Evolutionary conservation across 129 eudicot species (phyloP).

Genomic region (Pseudognaphalium luteoalbum): DNA sequence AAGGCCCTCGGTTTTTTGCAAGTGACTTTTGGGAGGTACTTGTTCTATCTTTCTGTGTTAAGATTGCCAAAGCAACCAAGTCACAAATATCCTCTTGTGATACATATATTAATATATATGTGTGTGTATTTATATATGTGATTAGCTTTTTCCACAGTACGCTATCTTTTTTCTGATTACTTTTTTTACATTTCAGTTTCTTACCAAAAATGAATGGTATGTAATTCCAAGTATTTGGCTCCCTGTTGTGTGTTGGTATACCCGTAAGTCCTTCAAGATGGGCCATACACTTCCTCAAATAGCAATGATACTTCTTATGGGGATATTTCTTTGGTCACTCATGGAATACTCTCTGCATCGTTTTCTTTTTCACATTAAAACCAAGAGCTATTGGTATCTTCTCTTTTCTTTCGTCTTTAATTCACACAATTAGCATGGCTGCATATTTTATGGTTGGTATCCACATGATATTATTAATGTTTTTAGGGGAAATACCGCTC

Average conservation of each 20-base stretch:
- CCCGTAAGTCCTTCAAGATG: constrained; percentile 58
- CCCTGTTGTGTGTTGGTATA: constrained; percentile 79
- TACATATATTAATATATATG: background rate
- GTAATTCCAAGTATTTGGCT: constrained; percentile 87
- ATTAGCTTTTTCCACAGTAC: background rate
- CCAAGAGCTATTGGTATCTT: constrained; percentile 81
- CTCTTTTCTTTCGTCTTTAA: background rate
- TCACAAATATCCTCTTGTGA: background rate
- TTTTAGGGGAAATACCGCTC: constrained; percentile 83
- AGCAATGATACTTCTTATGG: constrained; percentile 47
- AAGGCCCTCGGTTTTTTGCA: constrained; percentile 88
- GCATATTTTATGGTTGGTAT: background rate
- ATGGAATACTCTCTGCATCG: constrained; percentile 87
- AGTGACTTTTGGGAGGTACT: constrained; percentile 95
- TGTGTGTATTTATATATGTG: too few relatives aligned
- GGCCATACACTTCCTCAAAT: constrained; percentile 62
- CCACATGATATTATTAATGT: constrained; percentile 7
- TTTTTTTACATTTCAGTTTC: constrained; percentile 50
- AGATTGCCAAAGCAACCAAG: background rate
- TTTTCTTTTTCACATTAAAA: constrained; percentile 87
- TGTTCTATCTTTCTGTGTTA: background rate
- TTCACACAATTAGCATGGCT: background rate
- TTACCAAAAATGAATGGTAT: constrained; percentile 79
- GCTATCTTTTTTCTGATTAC: constrained; percentile 10
- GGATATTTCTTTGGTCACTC: constrained; percentile 82